Evolutionary conservation across 768 basidiomycete genomes (phyloP), one percentile per base, ranked within the genome.

Genomic region (Lyophyllum atratum): DNA sequence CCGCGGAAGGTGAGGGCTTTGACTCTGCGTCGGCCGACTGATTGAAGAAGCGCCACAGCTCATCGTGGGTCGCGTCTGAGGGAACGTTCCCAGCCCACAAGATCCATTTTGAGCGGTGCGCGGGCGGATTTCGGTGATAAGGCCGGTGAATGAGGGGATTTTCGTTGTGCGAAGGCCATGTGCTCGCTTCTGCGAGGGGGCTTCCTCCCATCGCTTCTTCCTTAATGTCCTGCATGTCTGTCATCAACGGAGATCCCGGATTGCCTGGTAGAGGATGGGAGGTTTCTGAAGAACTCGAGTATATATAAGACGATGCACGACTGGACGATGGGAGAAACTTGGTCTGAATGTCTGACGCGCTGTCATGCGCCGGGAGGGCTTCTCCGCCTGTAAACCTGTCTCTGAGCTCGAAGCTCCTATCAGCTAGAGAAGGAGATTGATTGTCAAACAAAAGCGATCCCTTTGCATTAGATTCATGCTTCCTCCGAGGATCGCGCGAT

Each of bases 1-100:
- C 92, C 42, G 77, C 76, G 55, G 40, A 22, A 14, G 48, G 12
- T 12, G 66, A 53, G 33, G 45, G 19, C 11, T 34, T 47, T 17
- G 44, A 19, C 10, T 21, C 53, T 14, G 22, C 28, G 14, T 66
- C 57, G 7, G 55, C 65, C 9, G 66, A 57, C 40, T 62, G 70
- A 59, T 81, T 87, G 75, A 98, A 95, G 70, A 95, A 95, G 7
- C 77, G 76, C 89, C 88, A 91, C 4, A 97, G 76, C 66, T 97
- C 95, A 61, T 93, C 87, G 58, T 93, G 83, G 2, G 84, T 85
- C 15, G 92, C 86, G 64, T 95, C 92, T 5, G 81, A 80, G 2
- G 92, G 92, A 2, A 97, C 89, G 66, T 98, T 98, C 10, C 95
- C 95, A 12, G 87, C 87, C 95, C 95, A 97, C 92, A 95, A 93